Percentiles rank a stretch among this genome's conserved stretches.
Conservation (phyloP, 352 stramenopile species). For the Pythium scleroteichum region DNA sequence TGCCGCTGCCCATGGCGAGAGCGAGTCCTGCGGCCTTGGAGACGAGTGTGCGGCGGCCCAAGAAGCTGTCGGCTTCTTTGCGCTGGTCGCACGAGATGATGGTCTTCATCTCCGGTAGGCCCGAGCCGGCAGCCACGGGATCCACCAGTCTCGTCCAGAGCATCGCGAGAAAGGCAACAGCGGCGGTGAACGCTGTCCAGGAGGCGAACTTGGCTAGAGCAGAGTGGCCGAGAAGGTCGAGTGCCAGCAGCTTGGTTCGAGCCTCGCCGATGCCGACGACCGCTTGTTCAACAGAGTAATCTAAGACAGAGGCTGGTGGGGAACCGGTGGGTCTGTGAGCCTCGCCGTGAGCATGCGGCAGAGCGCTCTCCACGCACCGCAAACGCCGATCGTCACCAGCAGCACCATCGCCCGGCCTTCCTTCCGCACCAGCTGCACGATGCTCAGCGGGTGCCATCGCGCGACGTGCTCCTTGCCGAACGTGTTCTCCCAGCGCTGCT, state of each 20-base stretch:
- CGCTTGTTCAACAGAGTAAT: slow-evolving; percentile 45
- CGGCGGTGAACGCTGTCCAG: slow-evolving; percentile 41
- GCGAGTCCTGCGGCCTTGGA: slow-evolving; percentile 90
- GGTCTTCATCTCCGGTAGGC: slow-evolving; percentile 78
- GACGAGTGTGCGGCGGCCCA: slow-evolving; percentile 49
- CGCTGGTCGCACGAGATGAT: slow-evolving; percentile 68
- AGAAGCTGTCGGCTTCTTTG: slow-evolving; percentile 47
- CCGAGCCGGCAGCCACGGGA: slow-evolving; percentile 51
- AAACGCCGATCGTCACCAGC: slow-evolving; percentile 50
- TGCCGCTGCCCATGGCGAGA: slow-evolving; percentile 87
- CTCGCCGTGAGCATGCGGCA: too few species aligned
- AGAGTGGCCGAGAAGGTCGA: slow-evolving; percentile 20
- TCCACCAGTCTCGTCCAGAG: slow-evolving; percentile 50
- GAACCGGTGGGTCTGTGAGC: background rate
- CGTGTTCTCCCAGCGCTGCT: slow-evolving; percentile 50
- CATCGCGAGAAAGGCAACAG: slow-evolving; percentile 36
- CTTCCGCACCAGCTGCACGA: slow-evolving; percentile 49
- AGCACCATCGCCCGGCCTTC: slow-evolving; percentile 56
- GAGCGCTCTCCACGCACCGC: slow-evolving; percentile 30
- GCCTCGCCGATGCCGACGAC: slow-evolving; percentile 26
- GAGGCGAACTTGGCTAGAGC: slow-evolving; percentile 26
- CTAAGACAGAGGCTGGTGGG: slow-evolving; percentile 45
- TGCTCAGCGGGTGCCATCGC: slow-evolving; percentile 33
- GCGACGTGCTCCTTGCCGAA: slow-evolving; percentile 34
- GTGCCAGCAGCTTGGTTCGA: slow-evolving; percentile 22